Evolutionary conservation across 495 filamentous ascomycete species (phyloP), one percentile per base, ranked within the genome.

Genomic region (Gamarada debralockiae): DNA sequence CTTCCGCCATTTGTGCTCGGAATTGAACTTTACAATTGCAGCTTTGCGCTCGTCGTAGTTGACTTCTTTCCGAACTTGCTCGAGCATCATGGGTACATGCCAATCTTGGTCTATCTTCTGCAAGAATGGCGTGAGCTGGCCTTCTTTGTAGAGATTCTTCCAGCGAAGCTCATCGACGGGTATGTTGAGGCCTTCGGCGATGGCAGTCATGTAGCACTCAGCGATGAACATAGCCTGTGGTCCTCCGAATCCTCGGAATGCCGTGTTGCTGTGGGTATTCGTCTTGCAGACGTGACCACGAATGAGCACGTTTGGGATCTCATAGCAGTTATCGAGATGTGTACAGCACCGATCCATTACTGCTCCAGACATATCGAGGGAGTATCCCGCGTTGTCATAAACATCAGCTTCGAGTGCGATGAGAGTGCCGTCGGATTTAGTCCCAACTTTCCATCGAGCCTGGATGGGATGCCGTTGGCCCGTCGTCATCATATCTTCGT

Each of bases 221-320:
- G 82, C 82, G 58, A 98, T 90, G 73, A 96, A 98, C 73, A 97
- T 84, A 53, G 92, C 93, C 66, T 98, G 93, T 1, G 93, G 93
- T 0, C 93, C 93, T 47, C 93, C 93, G 59, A 97, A 98, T 17
- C 93, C 93, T 52, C 93, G 88, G 81, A 98, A 98, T 0, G 93
- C 93, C 2, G 92, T 97, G 68, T 98, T 98, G 1, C 89, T 95
- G 60, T 96, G 89, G 0, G 93, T 98, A 64, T 89, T 98, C 9
- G 93, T 98, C 69, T 87, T 95, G 67, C 88, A 92, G 31, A 95
- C 66, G 21, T 87, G 80, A 14, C 93, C 93, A 15, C 92, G 83
- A 14, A 98, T 85, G 64, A 90, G 70, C 24, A 97, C 72, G 60
- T 95, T 95, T 1, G 91, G 90, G 55, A 95, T 88, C n/a, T 77